Conservation (phyloP, 2,329 filamentous ascomycete genomes). For the Exophiala bonariae region DNA sequence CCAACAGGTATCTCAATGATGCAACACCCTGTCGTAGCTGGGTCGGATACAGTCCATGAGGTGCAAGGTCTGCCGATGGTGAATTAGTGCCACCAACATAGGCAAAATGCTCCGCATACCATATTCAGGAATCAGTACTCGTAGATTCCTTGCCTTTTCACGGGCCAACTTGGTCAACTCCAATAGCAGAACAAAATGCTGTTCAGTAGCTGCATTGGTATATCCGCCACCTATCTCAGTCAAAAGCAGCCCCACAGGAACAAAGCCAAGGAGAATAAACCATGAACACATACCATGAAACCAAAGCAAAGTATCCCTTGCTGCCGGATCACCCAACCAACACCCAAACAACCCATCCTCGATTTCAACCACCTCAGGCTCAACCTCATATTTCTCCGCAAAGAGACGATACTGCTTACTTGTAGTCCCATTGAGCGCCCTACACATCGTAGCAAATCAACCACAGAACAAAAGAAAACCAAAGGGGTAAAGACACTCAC, state of each 20-base stretch:
- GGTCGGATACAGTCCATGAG: slow-evolving; percentile 41
- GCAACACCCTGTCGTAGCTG: slow-evolving; percentile 45
- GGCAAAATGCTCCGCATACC: neutral
- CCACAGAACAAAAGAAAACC: too few species aligned
- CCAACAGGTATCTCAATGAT: slow-evolving; percentile 39
- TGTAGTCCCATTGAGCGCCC: slow-evolving; percentile 4
- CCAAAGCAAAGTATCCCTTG: slow-evolving; percentile 20
- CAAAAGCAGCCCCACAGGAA: too few species aligned
- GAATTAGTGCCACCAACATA: slow-evolving; percentile 5
- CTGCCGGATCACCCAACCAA: slow-evolving; percentile 16
- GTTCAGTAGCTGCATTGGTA: slow-evolving; percentile 10
- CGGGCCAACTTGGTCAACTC: slow-evolving; percentile 10
- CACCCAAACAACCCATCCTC: slow-evolving; percentile 14
- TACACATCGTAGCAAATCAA: too few species aligned
- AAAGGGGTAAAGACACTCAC: too few species aligned
- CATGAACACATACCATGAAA: too few species aligned
- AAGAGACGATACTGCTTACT: slow-evolving; percentile 10
- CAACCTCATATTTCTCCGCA: slow-evolving; percentile 15
- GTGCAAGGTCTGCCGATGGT: slow-evolving; percentile 44
- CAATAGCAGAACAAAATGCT: slow-evolving; percentile 16
- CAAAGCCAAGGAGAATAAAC: too few species aligned
- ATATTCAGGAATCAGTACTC: slow-evolving; percentile 16
- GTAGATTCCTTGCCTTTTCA: slow-evolving; percentile 6
- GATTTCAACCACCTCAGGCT: slow-evolving; percentile 18
- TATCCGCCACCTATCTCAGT: too few species aligned